Base-by-base conservation (phyloP, 2,329 filamentous ascomycete genomes). In the Claviceps arundinis region DNA sequence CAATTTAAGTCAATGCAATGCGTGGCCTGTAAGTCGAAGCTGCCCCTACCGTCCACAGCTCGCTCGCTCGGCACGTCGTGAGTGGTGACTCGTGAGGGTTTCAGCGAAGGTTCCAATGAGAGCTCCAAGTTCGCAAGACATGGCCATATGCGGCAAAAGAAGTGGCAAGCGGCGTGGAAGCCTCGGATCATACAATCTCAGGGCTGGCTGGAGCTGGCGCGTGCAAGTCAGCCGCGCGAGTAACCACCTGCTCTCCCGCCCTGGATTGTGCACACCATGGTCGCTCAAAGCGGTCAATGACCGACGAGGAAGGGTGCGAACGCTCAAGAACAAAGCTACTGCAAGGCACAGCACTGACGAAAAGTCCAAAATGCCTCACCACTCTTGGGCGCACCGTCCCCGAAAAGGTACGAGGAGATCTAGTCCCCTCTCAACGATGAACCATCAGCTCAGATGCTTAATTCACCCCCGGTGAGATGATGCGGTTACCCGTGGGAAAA, bases 271-370 rank as follows among this genome's bases (percentile, higher is more conserved):
- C 16, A 43, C 19, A 24, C 43, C 30, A 34, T 30, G 3, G n/a
- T 47, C 46, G 47, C 47, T 34, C 38, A 19, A 43, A 49, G n/a
- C 47, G 38, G 47, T 42, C 47, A 49, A 42, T 42, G 16, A n/a
- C 22, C 24, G 38, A 34, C 38, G 38, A 24, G 24, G 38, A 22
- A 42, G 37, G 16, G 47, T 37, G 8, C 22, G 22, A 17, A 30
- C 9, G 30, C 30, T 34, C 30, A 34, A 30, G 37, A 37, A 37
- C 11, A 24, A 19, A 26, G 49, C 49, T 50, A 38, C 41, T 50
- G 49, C 49, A 50, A 50, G 49, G 49, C 49, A 50, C 49, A 19
- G 46, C 46, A 24, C 47, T 9, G 37, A 42, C 14, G 38, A 26
- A 11, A 48, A 14, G 4, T 6, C 19, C 41, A 43, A 22, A 6